Conservation (phyloP, 306 rosid species). For the Rosa chinensis region DNA sequence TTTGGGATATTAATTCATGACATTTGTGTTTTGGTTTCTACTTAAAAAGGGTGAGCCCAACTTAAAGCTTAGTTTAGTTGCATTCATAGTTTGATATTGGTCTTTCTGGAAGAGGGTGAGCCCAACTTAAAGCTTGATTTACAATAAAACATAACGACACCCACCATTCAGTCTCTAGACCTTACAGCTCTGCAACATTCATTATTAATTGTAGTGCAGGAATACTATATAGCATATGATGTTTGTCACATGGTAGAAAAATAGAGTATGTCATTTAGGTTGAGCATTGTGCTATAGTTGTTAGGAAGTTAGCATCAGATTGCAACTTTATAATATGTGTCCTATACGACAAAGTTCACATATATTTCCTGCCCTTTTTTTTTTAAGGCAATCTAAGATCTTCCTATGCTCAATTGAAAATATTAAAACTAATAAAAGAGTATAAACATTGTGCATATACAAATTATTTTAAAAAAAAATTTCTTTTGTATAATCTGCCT, state of each 20-base stretch:
- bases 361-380: no score
- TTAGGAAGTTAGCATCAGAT: conserved; percentile 48
- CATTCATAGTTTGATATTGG: not conserved
- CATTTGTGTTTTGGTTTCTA: no score
- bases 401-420: no score
- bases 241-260: conserved; percentile 27
- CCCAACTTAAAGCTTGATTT: not conserved
- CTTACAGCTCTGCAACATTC: not conserved
- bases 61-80: not conserved
- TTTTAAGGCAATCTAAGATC: no score
- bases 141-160: not conserved
- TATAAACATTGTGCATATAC: no score
- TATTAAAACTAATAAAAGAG: no score
- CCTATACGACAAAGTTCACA: no score
- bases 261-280: conserved; percentile 24
- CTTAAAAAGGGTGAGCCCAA: no score
- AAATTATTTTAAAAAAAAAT: no score
- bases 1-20: not conserved
- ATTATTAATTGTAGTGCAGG: not conserved
- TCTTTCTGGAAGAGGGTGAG: not conserved
- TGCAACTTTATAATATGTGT: no score
- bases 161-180: not conserved
- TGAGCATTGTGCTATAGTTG: conserved; percentile 46
- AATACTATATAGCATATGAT: conserved; percentile 16
- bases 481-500: no score